Evolutionary conservation across 2,329 filamentous ascomycete species (phyloP).

Genomic region (Cladosporium colombiae): DNA sequence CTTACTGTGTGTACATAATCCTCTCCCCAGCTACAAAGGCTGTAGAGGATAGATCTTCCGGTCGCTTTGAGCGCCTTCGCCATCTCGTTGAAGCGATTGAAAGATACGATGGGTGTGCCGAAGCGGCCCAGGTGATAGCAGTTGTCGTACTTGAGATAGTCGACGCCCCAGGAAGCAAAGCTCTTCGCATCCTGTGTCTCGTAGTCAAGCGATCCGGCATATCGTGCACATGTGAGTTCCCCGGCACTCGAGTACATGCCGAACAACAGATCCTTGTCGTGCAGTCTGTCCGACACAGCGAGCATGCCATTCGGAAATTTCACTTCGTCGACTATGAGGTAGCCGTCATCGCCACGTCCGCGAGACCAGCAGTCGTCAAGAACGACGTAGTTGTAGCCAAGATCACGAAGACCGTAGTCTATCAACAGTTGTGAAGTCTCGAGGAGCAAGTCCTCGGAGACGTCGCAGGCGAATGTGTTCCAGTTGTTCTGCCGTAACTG

Average conservation of each 20-base stretch:
- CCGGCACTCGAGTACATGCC: constrained; percentile 57
- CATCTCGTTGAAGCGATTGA: constrained; percentile 51
- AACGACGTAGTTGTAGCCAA: constrained; percentile 54
- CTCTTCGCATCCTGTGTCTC: constrained; percentile 55
- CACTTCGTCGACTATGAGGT: constrained; percentile 42
- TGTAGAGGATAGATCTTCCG: constrained; percentile 48
- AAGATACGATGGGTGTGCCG: constrained; percentile 49
- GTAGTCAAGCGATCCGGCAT: constrained; percentile 50
- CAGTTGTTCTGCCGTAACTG: constrained; percentile 27
- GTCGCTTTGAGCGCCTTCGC: constrained; percentile 51
- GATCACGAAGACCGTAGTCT: constrained; percentile 49
- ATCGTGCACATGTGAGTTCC: constrained; percentile 42
- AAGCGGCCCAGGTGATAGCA: constrained; percentile 57
- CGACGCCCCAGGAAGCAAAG: constrained; percentile 55
- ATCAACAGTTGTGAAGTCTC: constrained; percentile 50
- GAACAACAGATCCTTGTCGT: constrained; percentile 51
- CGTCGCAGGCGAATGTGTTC: constrained; percentile 52
- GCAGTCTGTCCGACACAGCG: constrained; percentile 49
- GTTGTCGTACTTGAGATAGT: constrained; percentile 56
- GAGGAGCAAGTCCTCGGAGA: constrained; percentile 49
- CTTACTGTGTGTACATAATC: constrained; percentile 34
- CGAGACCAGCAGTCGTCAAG: constrained; percentile 57
- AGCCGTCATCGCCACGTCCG: constrained; percentile 47
- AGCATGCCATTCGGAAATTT: constrained; percentile 52
- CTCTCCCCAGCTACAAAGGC: constrained; percentile 55